These are phyloP conservation scores for Neofusicoccum sp. DNA, from an alignment of 2,329 filamentous ascomycete species.

Conservation along the genomic window DNA sequence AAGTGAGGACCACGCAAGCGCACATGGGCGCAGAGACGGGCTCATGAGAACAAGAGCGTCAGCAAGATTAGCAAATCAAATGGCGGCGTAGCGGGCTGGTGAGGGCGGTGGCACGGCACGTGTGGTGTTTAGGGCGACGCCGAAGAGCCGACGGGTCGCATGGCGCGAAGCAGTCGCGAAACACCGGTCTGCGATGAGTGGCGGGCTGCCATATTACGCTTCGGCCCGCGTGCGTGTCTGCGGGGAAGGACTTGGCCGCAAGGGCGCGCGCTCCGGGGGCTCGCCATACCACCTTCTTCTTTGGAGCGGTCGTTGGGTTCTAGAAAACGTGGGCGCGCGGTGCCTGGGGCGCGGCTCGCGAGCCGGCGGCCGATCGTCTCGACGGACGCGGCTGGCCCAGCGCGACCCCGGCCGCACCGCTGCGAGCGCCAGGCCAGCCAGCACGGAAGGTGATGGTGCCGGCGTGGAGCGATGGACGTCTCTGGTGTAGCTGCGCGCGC, in stretches of 20 bases:
- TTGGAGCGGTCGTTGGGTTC: constrained; percentile 1
- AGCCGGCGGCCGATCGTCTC: not conserved
- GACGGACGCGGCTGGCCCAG: not conserved
- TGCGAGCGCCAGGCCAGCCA: not conserved
- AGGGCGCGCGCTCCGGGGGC: not conserved
- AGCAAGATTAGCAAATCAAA: not conserved
- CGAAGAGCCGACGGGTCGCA: not conserved
- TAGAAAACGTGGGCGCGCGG: not conserved
- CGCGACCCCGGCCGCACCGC: not conserved
- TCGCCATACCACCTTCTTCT: constrained; percentile 14
- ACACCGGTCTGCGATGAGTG: not conserved
- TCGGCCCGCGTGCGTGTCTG: constrained; percentile 13
- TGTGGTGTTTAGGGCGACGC: not conserved
- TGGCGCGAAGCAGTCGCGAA: not conserved
- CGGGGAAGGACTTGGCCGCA: not conserved
- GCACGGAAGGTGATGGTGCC: too few relatives aligned
- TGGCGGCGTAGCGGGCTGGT: not conserved
- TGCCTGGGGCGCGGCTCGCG: not conserved
- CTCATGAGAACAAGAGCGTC: not conserved
- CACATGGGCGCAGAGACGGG: constrained; percentile 2
- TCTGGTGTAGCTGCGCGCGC: too few relatives aligned
- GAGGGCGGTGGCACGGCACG: not conserved
- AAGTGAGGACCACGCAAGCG: not conserved
- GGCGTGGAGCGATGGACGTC: too few relatives aligned
- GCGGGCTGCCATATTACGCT: constrained; percentile 1